These are phyloP conservation scores for Phytophthora citricola DNA, from an alignment of 352 stramenopile species.

Conservation along the genomic window DNA sequence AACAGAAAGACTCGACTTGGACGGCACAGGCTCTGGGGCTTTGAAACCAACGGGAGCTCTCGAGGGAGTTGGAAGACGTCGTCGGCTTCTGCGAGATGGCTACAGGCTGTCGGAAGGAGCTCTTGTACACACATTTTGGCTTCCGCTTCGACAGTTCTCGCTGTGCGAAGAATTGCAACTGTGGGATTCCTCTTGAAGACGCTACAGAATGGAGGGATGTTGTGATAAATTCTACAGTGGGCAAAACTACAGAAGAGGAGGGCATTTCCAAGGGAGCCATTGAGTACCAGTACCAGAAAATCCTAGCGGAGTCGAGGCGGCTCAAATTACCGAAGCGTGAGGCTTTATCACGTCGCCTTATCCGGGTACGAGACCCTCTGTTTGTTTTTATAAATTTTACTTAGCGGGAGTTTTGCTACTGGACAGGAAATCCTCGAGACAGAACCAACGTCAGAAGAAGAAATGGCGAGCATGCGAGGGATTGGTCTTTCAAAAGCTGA, in stretches of 20 bases:
- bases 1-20: slow-evolving; percentile 44
- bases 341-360: slow-evolving; percentile 52
- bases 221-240: neutral
- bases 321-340: slow-evolving; percentile 64
- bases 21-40: slow-evolving; percentile 18
- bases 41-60: slow-evolving; percentile 47
- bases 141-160: slow-evolving; percentile 42
- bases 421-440: slow-evolving; percentile 57
- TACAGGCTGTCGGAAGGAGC: slow-evolving; percentile 58
- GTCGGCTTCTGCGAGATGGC: slow-evolving; percentile 60
- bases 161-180: slow-evolving; percentile 73
- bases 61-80: slow-evolving; percentile 58
- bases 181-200: slow-evolving; percentile 36
- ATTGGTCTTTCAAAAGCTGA: slow-evolving; percentile 57
- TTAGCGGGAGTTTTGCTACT: neutral
- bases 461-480: slow-evolving; percentile 71
- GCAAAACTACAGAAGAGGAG: slow-evolving; percentile 9
- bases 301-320: slow-evolving; percentile 49
- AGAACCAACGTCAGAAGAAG: slow-evolving; percentile 50
- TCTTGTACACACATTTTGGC: slow-evolving; percentile 66
- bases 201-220: slow-evolving; percentile 13
- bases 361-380: slow-evolving; percentile 38
- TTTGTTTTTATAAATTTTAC: neutral
- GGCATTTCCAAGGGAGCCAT: slow-evolving; percentile 36
- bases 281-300: slow-evolving; percentile 72